Evolutionary conservation across 2,329 filamentous ascomycete species (phyloP).

Genomic region (Pezicula neosporulosa): DNA sequence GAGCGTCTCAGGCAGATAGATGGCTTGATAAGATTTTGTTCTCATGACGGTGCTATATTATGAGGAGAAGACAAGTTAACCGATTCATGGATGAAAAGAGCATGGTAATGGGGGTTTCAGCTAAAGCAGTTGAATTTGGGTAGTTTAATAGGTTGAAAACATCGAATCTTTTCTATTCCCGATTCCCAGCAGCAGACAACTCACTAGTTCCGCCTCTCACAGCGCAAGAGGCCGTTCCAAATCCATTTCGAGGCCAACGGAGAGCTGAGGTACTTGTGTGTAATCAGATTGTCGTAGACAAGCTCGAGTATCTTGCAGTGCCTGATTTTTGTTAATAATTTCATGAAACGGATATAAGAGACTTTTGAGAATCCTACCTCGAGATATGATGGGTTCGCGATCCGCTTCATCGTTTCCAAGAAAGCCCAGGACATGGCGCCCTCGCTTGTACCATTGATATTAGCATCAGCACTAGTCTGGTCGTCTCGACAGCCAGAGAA

Average conservation of each 20-base stretch:
- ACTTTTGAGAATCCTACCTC: slow-evolving; percentile 22
- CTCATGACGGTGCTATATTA: too few species aligned
- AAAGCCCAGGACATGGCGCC: slow-evolving; percentile 39
- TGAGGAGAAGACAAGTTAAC: too few species aligned
- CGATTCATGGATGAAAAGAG: too few species aligned
- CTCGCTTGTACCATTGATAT: slow-evolving; percentile 28
- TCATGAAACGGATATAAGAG: background rate
- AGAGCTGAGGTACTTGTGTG: slow-evolving; percentile 28
- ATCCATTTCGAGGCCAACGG: slow-evolving; percentile 18
- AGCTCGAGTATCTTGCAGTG: slow-evolving; percentile 25
- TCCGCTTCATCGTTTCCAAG: slow-evolving; percentile 30
- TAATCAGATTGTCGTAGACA: slow-evolving; percentile 25
- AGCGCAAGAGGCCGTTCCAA: slow-evolving; percentile 8
- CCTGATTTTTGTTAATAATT: slow-evolving; percentile 9
- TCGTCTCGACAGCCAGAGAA: slow-evolving; percentile 37
- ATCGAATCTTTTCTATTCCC: too few species aligned
- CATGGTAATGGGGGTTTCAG: too few species aligned
- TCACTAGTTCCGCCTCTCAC: background rate
- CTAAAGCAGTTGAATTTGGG: too few species aligned
- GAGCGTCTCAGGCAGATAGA: too few species aligned
- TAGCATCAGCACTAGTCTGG: slow-evolving; percentile 37
- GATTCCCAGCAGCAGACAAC: too few species aligned
- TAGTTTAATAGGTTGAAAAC: too few species aligned
- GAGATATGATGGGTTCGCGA: slow-evolving; percentile 28
- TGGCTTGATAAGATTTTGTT: too few species aligned